These are phyloP conservation scores for Pyrus bretschneideri DNA, from an alignment of 306 rosid genomes.

Conservation along the genomic window DNA sequence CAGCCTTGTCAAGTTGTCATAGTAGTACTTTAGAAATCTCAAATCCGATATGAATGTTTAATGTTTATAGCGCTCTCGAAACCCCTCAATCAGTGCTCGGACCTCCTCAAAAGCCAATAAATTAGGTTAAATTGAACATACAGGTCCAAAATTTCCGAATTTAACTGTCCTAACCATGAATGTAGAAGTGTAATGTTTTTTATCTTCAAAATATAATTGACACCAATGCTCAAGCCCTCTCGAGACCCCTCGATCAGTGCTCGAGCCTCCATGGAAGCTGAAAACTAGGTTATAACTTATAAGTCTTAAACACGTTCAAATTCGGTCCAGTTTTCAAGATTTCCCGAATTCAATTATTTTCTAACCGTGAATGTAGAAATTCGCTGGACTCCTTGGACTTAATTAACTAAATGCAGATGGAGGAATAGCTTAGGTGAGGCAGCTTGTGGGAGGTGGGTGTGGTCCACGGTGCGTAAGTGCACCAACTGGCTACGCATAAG, in stretches of 20 bases:
- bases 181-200: too few relatives aligned
- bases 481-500: constrained; percentile 4
- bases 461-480: constrained; percentile 11
- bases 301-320: not conserved
- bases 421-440: not conserved
- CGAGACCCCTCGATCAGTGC: too few relatives aligned
- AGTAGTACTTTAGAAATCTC: not conserved
- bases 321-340: not conserved
- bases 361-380: not conserved
- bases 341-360: too few relatives aligned
- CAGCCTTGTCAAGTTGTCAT: not conserved
- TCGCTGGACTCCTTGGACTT: not conserved
- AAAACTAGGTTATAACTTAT: not conserved
- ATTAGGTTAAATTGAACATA: too few relatives aligned
- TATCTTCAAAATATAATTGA: too few relatives aligned
- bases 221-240: not conserved
- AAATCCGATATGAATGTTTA: not conserved
- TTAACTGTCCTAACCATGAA: not conserved
- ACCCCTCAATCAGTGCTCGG: too few relatives aligned
- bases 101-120: not conserved
- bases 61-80: not conserved
- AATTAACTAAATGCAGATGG: not conserved
- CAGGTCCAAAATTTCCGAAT: not conserved
- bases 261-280: not conserved
- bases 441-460: not conserved